These are phyloP conservation scores for Chytriomyces sp. DNA, from an alignment of 192 early-diverging fungal genomes.

Conservation along the genomic window DNA sequence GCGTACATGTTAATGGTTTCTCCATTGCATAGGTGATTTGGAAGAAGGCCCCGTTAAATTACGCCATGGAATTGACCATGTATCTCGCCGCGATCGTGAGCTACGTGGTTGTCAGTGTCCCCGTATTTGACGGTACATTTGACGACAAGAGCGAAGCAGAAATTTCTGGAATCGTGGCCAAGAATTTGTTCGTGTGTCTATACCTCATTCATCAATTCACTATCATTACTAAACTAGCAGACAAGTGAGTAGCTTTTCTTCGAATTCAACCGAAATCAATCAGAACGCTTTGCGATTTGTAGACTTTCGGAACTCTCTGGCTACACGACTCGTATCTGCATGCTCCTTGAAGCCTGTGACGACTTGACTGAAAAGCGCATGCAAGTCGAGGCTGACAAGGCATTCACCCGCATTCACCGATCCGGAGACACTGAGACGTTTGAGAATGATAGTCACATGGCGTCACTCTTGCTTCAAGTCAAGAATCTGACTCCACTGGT, in stretches of 20 bases:
- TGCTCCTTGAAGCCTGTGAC: conserved; percentile 76
- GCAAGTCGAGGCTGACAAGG: not conserved
- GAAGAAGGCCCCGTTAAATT: conserved; percentile 48
- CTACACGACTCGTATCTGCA: conserved; percentile 77
- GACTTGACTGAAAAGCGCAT: conserved; percentile 19
- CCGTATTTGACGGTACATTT: conserved; percentile 80
- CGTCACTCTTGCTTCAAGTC: not conserved
- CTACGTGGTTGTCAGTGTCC: conserved; percentile 80
- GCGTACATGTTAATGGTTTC: too few relatives aligned
- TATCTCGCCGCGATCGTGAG: conserved; percentile 82
- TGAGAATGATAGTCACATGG: not conserved
- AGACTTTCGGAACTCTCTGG: conserved; percentile 77
- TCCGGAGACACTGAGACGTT: not conserved
- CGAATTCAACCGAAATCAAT: not conserved
- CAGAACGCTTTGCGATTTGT: not conserved
- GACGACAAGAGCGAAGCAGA: conserved; percentile 68
- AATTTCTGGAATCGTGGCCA: conserved; percentile 76
- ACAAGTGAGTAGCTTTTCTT: conserved; percentile 36
- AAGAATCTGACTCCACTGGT: not conserved
- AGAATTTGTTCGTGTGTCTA: conserved; percentile 80
- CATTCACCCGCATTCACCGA: not conserved
- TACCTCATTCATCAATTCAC: conserved; percentile 83
- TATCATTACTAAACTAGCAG: conserved; percentile 67
- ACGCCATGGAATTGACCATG: conserved; percentile 61
- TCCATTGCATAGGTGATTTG: too few relatives aligned